Conservation (phyloP, 2,329 filamentous ascomycete species). For the Pseudocercospora fijiensis region DNA sequence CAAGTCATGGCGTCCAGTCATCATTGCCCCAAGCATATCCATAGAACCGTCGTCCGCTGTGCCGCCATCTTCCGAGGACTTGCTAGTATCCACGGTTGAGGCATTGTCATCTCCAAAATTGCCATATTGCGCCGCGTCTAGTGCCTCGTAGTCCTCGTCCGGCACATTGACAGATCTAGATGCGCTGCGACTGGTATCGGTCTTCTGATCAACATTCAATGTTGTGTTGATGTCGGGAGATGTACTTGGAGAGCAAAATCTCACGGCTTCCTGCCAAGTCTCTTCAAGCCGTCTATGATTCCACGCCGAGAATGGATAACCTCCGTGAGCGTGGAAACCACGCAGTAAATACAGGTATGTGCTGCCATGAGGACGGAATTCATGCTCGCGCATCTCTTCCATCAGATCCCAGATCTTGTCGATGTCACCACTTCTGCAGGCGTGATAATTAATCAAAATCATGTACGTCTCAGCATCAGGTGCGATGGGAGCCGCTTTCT, state of each 20-base stretch:
- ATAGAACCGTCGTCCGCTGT: not conserved
- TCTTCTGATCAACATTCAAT: not conserved
- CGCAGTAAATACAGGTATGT: constrained; percentile 81
- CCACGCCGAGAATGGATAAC: constrained; percentile 67
- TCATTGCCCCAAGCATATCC: constrained; percentile 24
- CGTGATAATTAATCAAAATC: constrained; percentile 74
- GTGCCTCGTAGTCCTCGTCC: constrained; percentile 3
- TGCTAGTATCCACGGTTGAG: not conserved
- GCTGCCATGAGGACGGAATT: constrained; percentile 68
- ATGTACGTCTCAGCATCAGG: constrained; percentile 79
- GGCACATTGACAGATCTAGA: not conserved
- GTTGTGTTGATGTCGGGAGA: not conserved
- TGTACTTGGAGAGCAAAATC: constrained; percentile 30
- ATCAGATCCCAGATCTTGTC: constrained; percentile 68
- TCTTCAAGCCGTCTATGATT: constrained; percentile 64
- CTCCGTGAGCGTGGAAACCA: constrained; percentile 75
- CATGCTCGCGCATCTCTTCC: constrained; percentile 73
- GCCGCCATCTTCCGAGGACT: not conserved
- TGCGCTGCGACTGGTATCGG: not conserved
- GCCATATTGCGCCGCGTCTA: constrained; percentile 7
- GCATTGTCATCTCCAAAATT: not conserved
- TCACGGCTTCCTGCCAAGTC: constrained; percentile 65
- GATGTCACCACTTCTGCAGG: constrained; percentile 67
- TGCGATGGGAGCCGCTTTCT: constrained; percentile 63
- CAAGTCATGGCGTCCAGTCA: not conserved